phyloP scores from a whole-genome alignment of 345 rosid genomes.

The Sapria himalayana region DNA sequence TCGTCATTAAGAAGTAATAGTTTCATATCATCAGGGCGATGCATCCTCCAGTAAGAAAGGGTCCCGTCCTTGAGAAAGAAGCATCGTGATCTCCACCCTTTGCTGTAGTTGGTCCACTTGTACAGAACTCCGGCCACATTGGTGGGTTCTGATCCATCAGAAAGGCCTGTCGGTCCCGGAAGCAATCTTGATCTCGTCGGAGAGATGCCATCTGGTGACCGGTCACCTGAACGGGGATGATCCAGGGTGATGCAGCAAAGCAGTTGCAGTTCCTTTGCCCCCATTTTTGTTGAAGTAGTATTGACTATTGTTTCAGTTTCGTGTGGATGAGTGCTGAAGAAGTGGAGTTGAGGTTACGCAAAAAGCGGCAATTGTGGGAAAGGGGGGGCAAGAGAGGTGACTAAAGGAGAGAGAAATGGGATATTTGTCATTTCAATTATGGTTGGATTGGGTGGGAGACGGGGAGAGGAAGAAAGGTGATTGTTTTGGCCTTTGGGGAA shows the following conservation, averaged over 20 bases:
- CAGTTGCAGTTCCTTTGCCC: conserved; percentile 88
- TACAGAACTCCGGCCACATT: conserved; percentile 72
- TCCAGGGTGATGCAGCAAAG: conserved; percentile 76
- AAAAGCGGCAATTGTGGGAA: too few relatives aligned
- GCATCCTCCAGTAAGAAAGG: conserved; percentile 68
- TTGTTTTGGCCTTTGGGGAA: too few relatives aligned
- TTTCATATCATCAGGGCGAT: conserved; percentile 39
- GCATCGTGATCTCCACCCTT: conserved; percentile 98
- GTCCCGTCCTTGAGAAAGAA: conserved; percentile 60
- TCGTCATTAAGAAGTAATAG: conserved; percentile 26
- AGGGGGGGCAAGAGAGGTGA: too few relatives aligned
- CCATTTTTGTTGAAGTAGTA: conserved; percentile 47
- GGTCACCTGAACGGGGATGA: conserved; percentile 40
- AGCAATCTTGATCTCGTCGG: conserved; percentile 41
- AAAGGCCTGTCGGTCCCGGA: conserved; percentile 20
- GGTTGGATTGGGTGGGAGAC: too few relatives aligned
- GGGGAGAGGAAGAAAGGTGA: too few relatives aligned
- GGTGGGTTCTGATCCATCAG: conserved; percentile 36
- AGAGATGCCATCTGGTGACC: conserved; percentile 31
- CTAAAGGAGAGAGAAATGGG: too few relatives aligned
- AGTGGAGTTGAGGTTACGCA: too few relatives aligned
- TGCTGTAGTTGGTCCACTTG: conserved; percentile 97
- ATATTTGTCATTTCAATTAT: too few relatives aligned
- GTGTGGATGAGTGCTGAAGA: too few relatives aligned
- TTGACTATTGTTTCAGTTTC: too few relatives aligned